Percentiles rank a stretch among this genome's conserved stretches.
Conservation (phyloP, 1,284 basidiomycete genomes). For the Phylloboletellus chloephorus region DNA sequence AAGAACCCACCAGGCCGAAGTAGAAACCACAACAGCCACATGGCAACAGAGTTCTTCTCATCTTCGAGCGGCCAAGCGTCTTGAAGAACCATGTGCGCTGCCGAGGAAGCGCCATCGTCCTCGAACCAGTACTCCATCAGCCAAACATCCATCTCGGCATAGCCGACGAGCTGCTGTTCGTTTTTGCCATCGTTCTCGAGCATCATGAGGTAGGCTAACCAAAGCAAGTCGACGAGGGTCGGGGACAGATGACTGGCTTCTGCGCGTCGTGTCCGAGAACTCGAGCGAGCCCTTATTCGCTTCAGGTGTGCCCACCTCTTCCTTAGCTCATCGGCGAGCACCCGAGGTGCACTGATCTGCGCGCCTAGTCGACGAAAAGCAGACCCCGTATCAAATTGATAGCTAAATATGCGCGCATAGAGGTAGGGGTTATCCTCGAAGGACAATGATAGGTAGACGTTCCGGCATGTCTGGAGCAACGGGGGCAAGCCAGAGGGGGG, state of each 20-base stretch:
- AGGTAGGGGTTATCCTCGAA: conserved; percentile 52
- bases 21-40: conserved; percentile 74
- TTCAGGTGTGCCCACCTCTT: conserved; percentile 50
- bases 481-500: conserved; percentile 45
- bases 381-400: conserved; percentile 63
- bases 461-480: conserved; percentile 51
- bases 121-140: conserved; percentile 51
- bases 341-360: conserved; percentile 35
- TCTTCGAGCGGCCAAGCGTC: conserved; percentile 55
- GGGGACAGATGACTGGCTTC: conserved; percentile 26
- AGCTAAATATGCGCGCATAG: conserved; percentile 63
- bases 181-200: conserved; percentile 81
- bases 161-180: conserved; percentile 56
- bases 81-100: conserved; percentile 31
- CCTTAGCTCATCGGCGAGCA: conserved; percentile 53
- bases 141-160: conserved; percentile 45
- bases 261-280: conserved; percentile 31
- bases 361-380: conserved; percentile 50
- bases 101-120: conserved; percentile 42
- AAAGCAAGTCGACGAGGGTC: conserved; percentile 45
- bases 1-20: conserved; percentile 50
- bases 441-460: conserved; percentile 45
- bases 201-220: conserved; percentile 69
- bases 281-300: conserved; percentile 42
- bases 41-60: conserved; percentile 49